Evolutionary conservation across 345 rosid genomes (phyloP).

Genomic region (Syzygium aromaticum): DNA sequence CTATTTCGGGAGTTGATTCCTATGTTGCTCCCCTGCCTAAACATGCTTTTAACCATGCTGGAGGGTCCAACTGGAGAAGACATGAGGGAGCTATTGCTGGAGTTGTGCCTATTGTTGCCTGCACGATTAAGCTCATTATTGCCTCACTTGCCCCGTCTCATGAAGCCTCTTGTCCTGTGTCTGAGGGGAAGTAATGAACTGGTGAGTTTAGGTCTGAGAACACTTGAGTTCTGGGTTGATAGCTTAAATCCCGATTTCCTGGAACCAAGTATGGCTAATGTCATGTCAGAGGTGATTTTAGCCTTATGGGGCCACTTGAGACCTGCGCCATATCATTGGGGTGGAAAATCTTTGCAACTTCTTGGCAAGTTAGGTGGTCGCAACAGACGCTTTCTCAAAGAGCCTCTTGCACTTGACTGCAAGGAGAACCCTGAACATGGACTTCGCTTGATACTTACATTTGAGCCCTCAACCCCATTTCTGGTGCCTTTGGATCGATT

Average conservation of each 20-base stretch:
- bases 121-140: conserved; percentile 95
- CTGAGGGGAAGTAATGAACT: conserved; percentile 86
- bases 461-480: conserved; percentile 94
- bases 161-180: conserved; percentile 92
- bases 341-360: conserved; percentile 86
- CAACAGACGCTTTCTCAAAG: conserved; percentile 91
- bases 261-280: conserved; percentile 97
- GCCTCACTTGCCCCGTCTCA: conserved; percentile 83
- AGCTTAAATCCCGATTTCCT: conserved; percentile 96
- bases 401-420: conserved; percentile 95
- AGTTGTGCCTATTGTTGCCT: conserved; percentile 88
- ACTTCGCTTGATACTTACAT: conserved; percentile 89
- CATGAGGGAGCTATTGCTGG: conserved; percentile 85
- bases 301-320: conserved; percentile 96
- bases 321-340: conserved; percentile 93
- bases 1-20: conserved; percentile 85
- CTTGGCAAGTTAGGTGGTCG: conserved; percentile 99
- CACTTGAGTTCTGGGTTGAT: conserved; percentile 99
- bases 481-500: conserved; percentile 89
- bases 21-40: conserved; percentile 82
- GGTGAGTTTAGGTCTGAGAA: conserved; percentile 80
- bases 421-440: conserved; percentile 99
- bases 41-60: conserved; percentile 85
- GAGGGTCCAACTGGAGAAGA: conserved; percentile 98
- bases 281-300: conserved; percentile 94